Evolutionary conservation across 139 green algal genomes (phyloP).

Genomic region (Choricystis sp.): DNA sequence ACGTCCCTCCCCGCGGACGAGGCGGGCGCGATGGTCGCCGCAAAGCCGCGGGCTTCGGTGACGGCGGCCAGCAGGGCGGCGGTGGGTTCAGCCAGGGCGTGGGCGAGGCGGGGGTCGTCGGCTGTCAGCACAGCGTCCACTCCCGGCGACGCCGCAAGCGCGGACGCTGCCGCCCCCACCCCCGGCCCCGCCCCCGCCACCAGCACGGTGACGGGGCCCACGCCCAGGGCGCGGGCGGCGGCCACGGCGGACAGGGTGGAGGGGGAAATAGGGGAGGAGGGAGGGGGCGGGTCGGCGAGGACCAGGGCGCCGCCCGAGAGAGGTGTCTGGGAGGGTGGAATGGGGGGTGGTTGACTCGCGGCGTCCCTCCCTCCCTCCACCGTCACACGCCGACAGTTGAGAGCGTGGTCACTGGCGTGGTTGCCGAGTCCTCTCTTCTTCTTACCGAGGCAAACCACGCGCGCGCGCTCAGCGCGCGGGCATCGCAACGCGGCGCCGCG

Average conservation of each 20-base stretch:
- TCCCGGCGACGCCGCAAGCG: conserved; percentile 3
- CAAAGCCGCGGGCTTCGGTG: conserved; percentile 24
- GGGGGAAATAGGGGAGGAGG: background rate
- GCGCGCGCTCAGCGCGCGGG: no score
- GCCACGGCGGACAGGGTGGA: conserved; percentile 9
- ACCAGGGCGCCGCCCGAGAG: background rate
- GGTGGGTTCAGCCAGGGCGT: conserved; percentile 43
- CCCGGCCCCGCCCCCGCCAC: conserved; percentile 1
- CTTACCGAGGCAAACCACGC: no score
- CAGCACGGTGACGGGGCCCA: conserved; percentile 7
- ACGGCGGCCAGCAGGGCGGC: conserved; percentile 17
- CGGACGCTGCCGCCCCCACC: background rate
- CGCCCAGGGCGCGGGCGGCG: conserved; percentile 4
- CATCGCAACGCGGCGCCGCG: no score
- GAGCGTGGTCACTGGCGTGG: no score
- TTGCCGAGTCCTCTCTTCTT: no score
- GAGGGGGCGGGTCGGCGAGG: background rate
- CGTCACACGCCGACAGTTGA: no score
- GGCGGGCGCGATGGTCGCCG: conserved; percentile 47
- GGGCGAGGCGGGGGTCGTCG: conserved; percentile 28
- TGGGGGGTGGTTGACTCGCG: no score
- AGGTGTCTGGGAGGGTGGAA: no score
- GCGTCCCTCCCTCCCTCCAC: no score
- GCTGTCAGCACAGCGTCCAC: conserved; percentile 34
- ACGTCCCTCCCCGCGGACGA: conserved; percentile 61